Evolutionary conservation across 305 asterid genomes (phyloP), one percentile per base, ranked within the genome.

Genomic region (Solanum hybrid): DNA sequence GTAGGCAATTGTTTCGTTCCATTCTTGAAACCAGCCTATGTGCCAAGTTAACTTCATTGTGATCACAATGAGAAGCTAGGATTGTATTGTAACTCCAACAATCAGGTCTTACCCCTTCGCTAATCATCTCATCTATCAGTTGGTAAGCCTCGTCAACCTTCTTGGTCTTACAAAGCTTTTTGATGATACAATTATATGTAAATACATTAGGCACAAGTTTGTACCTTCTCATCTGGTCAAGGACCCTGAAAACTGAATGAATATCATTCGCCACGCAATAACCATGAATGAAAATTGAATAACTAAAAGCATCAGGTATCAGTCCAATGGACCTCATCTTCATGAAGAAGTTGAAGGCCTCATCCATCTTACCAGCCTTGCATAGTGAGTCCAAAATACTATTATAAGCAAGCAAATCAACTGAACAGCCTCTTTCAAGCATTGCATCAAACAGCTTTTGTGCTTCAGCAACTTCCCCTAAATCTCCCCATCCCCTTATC

Each of bases 341-440:
- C 12, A 22, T 91, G 72, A 97, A 95, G 87, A 94, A 40, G 38
- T 90, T 91, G 40, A 94, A 90, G 1, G 99, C 99, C 89, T 95
- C 98, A 64, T 94, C 95, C 32, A 95, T 92, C 90, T 93, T 92
- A 89, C 96, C 96, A 36, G 95, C 98, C 87, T 94, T 96, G 90
- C 98, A 97, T 80, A 96, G 64, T 29, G 98, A 95, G 45, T 93
- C 97, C 88, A 96, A 88, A 29, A 95, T 79, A 89, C 95, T 91
- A 82, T 97, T 96, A 93, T 95, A 95, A 90, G 99, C 97, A 85
- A 89, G 97, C 94, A 97, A 92, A 93, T 97, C 99, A 2, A 92
- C 89, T 8, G 8, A 87, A 89, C 92, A 92, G 0, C 96, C 97
- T 90, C 97, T 92, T 35, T 92, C 94, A 77, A 94, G 93, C 98